Evolutionary conservation across 768 basidiomycete genomes (phyloP).

Genomic region (Podaxis sp.): DNA sequence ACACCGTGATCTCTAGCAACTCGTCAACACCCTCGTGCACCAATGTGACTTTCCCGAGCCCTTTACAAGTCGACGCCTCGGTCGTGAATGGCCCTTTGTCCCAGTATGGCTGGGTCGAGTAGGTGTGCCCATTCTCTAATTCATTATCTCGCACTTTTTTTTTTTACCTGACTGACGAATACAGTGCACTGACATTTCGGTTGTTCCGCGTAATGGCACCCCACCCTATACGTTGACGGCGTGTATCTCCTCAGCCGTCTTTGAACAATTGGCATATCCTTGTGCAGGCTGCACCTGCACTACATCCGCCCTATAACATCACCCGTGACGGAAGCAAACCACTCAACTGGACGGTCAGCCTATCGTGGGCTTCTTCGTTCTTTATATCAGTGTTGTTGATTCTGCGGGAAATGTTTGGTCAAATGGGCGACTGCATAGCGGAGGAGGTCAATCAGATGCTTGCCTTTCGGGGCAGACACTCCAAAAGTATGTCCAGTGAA

Average conservation of each 20-base stretch:
- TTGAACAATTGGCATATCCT: not conserved
- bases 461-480: slow-evolving; percentile 35
- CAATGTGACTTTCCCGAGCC: slow-evolving; percentile 44
- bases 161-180: not conserved
- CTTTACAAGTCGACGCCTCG: slow-evolving; percentile 40
- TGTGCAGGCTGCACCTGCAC: slow-evolving; percentile 48
- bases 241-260: slow-evolving; percentile 15
- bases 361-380: slow-evolving; percentile 50
- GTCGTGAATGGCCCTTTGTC: slow-evolving; percentile 48
- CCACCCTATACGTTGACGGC: slow-evolving; percentile 58
- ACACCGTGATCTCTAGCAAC: slow-evolving; percentile 47
- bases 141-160: not conserved
- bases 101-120: slow-evolving; percentile 54
- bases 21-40: slow-evolving; percentile 34
- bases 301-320: slow-evolving; percentile 59
- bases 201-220: slow-evolving; percentile 52
- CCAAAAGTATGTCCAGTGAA: slow-evolving; percentile 11
- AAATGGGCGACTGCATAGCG: slow-evolving; percentile 55
- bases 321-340: slow-evolving; percentile 35
- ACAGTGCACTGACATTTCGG: slow-evolving; percentile 55
- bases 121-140: slow-evolving; percentile 28
- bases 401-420: slow-evolving; percentile 48
- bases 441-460: slow-evolving; percentile 31
- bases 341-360: slow-evolving; percentile 56
- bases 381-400: slow-evolving; percentile 51